These are phyloP conservation scores for Alternaria brassicicola DNA, from an alignment of 2,329 filamentous ascomycete genomes.

Conservation along the genomic window DNA sequence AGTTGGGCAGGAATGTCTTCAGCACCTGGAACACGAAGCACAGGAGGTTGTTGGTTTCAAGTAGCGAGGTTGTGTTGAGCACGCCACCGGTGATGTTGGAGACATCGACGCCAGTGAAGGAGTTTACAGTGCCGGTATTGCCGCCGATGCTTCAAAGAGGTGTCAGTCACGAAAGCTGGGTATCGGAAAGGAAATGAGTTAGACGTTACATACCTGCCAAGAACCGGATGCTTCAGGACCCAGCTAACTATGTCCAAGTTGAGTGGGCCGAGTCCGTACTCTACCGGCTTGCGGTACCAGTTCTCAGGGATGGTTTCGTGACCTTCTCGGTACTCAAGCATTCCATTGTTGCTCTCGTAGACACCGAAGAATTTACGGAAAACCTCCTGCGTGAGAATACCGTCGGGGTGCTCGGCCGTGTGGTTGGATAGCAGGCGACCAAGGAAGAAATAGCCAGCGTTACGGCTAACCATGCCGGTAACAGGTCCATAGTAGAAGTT, in stretches of 20 bases:
- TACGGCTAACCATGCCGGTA: constrained; percentile 57
- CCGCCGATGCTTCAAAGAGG: constrained; percentile 52
- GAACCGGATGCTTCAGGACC: constrained; percentile 20
- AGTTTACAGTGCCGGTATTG: constrained; percentile 59
- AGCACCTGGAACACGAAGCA: constrained; percentile 48
- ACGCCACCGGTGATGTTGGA: constrained; percentile 33
- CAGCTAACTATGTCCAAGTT: constrained; percentile 27
- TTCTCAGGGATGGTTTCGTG: constrained; percentile 60
- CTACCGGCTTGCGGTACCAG: constrained; percentile 56
- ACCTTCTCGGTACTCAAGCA: constrained; percentile 52
- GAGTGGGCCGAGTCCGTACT: constrained; percentile 54
- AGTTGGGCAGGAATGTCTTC: constrained; percentile 45
- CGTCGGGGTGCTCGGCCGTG: constrained; percentile 19
- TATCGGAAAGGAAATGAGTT: background rate
- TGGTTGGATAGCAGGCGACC: constrained; percentile 44
- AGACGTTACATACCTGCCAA: constrained; percentile 22
- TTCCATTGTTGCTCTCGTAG: constrained; percentile 47
- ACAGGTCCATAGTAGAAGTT: constrained; percentile 62
- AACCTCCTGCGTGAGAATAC: constrained; percentile 30
- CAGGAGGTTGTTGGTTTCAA: constrained; percentile 50
- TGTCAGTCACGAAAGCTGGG: background rate
- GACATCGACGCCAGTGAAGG: constrained; percentile 55
- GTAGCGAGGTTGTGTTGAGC: constrained; percentile 31
- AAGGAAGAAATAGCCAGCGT: constrained; percentile 49
- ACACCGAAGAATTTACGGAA: constrained; percentile 58